phyloP scores from a whole-genome alignment of 2,329 filamentous ascomycete genomes.

The Arthrocladium fulminans region DNA sequence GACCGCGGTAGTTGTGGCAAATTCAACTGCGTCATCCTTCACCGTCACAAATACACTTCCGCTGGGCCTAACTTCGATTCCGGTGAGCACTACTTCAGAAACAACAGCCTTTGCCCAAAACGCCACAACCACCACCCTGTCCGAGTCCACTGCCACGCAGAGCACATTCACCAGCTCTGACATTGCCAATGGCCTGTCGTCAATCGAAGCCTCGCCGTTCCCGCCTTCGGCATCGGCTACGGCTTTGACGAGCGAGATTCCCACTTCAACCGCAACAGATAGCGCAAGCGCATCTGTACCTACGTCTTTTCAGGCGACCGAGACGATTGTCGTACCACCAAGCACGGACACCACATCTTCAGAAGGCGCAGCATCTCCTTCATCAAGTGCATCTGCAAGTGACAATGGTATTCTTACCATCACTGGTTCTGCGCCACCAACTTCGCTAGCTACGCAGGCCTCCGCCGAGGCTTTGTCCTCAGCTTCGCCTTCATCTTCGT shows the following conservation, averaged over 20 bases:
- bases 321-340: conserved; percentile 2
- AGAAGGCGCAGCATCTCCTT: neutral
- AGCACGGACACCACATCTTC: neutral
- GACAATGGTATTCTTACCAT: neutral
- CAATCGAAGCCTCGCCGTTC: neutral
- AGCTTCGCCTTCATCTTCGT: neutral
- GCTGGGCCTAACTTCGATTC: conserved; percentile 4
- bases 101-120: neutral
- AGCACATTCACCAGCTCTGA: neutral
- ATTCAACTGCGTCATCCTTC: neutral
- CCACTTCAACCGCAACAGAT: neutral
- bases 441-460: neutral
- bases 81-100: neutral
- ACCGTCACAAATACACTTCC: neutral
- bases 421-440: conserved; percentile 1
- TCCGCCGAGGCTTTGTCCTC: neutral
- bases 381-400: neutral
- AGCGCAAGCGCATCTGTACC: neutral
- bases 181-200: conserved; percentile 1
- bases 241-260: neutral
- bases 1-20: neutral
- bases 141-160: neutral
- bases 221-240: neutral
- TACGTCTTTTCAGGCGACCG: neutral
- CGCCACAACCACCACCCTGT: neutral